Evolutionary conservation across 2,329 filamentous ascomycete species (phyloP), one percentile per base, ranked within the genome.

Genomic region (Trichophaea hybrida): DNA sequence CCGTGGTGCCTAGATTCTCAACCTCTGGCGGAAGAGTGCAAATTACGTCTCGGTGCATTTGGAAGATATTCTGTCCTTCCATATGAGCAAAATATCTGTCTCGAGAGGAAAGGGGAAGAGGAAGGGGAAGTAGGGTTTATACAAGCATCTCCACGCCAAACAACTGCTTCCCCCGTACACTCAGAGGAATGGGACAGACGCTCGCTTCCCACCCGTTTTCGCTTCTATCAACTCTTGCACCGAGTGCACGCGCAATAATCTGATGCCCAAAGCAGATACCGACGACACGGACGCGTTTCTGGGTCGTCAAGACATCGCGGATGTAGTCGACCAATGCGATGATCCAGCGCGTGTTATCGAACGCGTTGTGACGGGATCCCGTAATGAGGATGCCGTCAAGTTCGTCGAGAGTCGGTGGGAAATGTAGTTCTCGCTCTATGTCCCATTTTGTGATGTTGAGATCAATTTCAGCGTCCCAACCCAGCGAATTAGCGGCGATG

Each of bases 231-330:
- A 94, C 85, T 66, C 80, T 78, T 5, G 17, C 78, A 2, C 82
- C 86, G 66, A 90, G 70, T 1, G 87, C 86, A 56, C 88, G 77
- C 1, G 80, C 87, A 48, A 93, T 74, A 68, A 94, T 89, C 74
- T 94, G 88, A 71, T 94, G 88, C 4, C 88, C 88, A 71, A 91
- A 94, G 72, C 88, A 94, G 13, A 93, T 78, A 8, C 88, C 88
- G 13, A 94, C 76, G n/a, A 90, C 73, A 38, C 81, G 79, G 6
- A 93, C 79, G 0, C 81, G 75, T 32, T 77, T 75, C 64, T 84
- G 78, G 10, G 76, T 75, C 37, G 87, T 75, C 2, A 85, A 75
- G 5, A 73, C 67, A 64, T 77, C 74, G 55, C 76, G 74, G 0
- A 79, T 81, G 68, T 82, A 94, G 1, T 82, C 80, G 15, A 88